Evolutionary conservation across 2,329 filamentous ascomycete species (phyloP), one percentile per base, ranked within the genome.

Genomic region (Chaetomium strumarium): DNA sequence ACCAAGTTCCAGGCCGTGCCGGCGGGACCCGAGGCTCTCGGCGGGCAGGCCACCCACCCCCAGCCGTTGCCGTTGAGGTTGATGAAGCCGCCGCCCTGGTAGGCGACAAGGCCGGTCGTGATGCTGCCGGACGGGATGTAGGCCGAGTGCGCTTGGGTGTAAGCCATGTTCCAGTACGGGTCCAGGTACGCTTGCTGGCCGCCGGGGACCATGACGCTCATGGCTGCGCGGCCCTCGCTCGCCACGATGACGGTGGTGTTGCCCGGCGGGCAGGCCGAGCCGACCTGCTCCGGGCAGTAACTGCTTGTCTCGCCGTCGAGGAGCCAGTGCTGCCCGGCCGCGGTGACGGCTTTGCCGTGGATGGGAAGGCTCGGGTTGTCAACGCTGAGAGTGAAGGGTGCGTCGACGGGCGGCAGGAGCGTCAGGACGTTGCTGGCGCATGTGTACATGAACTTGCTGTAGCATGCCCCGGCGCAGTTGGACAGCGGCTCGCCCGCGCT

Each of bases 61-160:
- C 64, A 64, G 29, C 62, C 64, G 45, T 63, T 62, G 8, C 61
- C 62, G 51, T 66, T 67, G 5, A 66, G 58, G 41, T 68, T 68
- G 24, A 68, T 58, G 19, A 68, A 64, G 1, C 67, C 67, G 30
- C 67, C 67, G 37, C 61, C 62, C 38, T 55, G 17, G 51, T 65
- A 68, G 13, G 66, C 64, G 1, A 52, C 62, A 19, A 69, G 63
- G 5, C 65, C 64, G 11, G 55, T 61, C 17, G 41, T 37, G 16
- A 53, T 55, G 42, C 64, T 62, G 2, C 66, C 65, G 2, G 52
- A 12, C 0, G 67, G 67, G 19, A 66, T 59, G 44, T 53, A 47
- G 2, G 64, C 65, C 52, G 66, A 67, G 51, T 70, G 67, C 1
- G 67, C 67, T 58, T 66, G 64, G 13, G 66, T 68, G 58, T 66